Percentiles rank a stretch among this genome's conserved stretches.
These are phyloP conservation scores for Venustampulla echinocandica DNA, from an alignment of 495 filamentous ascomycete species.

Conservation along the genomic window DNA sequence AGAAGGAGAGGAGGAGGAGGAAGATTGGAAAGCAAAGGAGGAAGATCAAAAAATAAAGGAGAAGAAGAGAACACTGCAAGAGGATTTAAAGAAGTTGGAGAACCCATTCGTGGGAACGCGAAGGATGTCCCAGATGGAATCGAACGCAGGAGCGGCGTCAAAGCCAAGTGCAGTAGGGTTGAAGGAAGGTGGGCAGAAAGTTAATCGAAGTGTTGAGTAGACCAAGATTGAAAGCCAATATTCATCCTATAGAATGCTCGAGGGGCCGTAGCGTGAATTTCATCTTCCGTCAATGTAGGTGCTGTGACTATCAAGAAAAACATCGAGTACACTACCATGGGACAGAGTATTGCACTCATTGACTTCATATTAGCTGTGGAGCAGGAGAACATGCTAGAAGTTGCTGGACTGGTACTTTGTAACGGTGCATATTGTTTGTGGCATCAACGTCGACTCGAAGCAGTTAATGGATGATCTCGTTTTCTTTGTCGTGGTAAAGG, in stretches of 20 bases:
- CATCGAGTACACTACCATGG: no score
- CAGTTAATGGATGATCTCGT: no score
- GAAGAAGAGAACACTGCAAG: neutral
- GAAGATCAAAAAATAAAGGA: neutral
- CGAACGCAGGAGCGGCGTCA: neutral
- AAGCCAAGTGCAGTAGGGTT: neutral
- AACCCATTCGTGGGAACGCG: neutral
- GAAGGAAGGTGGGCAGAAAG: neutral
- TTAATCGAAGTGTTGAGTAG: neutral
- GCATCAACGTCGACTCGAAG: no score
- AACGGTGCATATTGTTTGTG: no score
- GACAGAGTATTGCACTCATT: no score
- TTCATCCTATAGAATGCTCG: neutral
- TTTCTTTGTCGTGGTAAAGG: no score
- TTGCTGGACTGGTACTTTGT: no score
- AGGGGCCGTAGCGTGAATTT: neutral
- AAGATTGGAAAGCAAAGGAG: neutral
- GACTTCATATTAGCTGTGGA: no score
- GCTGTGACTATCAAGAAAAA: neutral
- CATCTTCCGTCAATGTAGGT: neutral
- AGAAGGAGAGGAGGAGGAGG: neutral
- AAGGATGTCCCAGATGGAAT: neutral
- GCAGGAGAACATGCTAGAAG: no score
- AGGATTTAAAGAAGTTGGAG: conserved; percentile 1
- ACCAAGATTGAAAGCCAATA: no score